Evolutionary conservation across 1,284 basidiomycete species (phyloP), one percentile per base, ranked within the genome.

Genomic region (Mixia osmundae): DNA sequence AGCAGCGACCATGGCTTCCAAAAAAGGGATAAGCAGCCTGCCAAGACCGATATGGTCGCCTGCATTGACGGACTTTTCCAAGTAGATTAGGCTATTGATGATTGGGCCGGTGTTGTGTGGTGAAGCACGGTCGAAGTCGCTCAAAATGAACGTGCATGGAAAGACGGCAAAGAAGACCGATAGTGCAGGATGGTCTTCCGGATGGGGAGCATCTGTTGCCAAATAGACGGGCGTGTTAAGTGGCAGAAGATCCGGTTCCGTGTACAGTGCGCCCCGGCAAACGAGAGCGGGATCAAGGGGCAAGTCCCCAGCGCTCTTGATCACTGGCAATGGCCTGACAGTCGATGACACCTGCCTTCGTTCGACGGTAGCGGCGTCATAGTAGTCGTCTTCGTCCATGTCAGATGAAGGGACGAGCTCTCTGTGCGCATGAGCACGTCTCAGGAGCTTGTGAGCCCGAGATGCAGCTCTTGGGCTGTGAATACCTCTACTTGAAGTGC

Each of bases 191-290:
- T 72, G 57, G 0, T 50, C 44, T 2, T 50, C 48, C 9, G 53
- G 51, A 5, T 44, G 28, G 4, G 39, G 38, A 8, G 65, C 60
- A 49, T 78, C 75, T 2, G 75, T 77, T 4, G 76, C 68, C 39
- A 79, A 61, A 54, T 67, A 79, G 16, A 79, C 48, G 0, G 72
- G 72, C 9, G 56, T 57, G 44, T 73, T 74, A 36, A 76, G 60
- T 4, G 49, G 47, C 12, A 47, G 40, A 18, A 68, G 58, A 3
- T 46, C 42, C 3, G 37, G 16, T 19, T 36, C 25, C 16, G 44
- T 42, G 25, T 50, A 41, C 4, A 52, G 37, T 1, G 25, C 25
- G n/a, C 23, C 51, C 50, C 28, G 42, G 24, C 50, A 52, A 1
- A 43, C 41, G 16, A 45, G 47, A 14, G 50, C 47, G 0, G 32